phyloP scores from a whole-genome alignment of 176 grass and related monocot species.

The Pontederia crassipes region DNA sequence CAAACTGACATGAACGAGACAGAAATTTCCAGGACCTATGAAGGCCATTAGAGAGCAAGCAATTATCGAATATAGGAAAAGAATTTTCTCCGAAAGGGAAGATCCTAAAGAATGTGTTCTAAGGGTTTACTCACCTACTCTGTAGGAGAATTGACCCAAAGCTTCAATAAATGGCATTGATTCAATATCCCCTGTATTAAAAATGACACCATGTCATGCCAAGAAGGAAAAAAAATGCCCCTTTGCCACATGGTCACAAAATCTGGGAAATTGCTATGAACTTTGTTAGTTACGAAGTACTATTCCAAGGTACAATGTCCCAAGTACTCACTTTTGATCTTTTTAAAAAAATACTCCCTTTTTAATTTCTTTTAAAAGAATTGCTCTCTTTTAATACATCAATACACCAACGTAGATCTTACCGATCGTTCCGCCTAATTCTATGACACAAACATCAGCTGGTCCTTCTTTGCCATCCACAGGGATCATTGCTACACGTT shows the following conservation, averaged over 20 bases:
- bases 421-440: slow-evolving; percentile 37
- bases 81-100: too few species aligned
- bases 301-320: too few species aligned
- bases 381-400: too few species aligned
- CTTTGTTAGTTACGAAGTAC: too few species aligned
- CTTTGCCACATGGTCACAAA: too few species aligned
- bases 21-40: slow-evolving; percentile 28
- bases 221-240: too few species aligned
- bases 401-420: background rate
- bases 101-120: too few species aligned
- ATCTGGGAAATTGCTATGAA: too few species aligned
- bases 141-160: slow-evolving; percentile 33
- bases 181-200: slow-evolving; percentile 32
- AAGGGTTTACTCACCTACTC: slow-evolving; percentile 24
- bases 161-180: slow-evolving; percentile 39
- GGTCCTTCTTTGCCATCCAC: slow-evolving; percentile 31
- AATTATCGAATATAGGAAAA: too few species aligned
- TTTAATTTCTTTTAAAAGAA: too few species aligned
- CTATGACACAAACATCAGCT: slow-evolving; percentile 37
- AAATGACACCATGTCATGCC: background rate
- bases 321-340: too few species aligned
- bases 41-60: background rate
- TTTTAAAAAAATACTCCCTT: too few species aligned
- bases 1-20: slow-evolving; percentile 32
- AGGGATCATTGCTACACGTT: slow-evolving; percentile 20